Base-by-base conservation (phyloP, 139 green algal genomes). In the Coelastrella sp. region DNA sequence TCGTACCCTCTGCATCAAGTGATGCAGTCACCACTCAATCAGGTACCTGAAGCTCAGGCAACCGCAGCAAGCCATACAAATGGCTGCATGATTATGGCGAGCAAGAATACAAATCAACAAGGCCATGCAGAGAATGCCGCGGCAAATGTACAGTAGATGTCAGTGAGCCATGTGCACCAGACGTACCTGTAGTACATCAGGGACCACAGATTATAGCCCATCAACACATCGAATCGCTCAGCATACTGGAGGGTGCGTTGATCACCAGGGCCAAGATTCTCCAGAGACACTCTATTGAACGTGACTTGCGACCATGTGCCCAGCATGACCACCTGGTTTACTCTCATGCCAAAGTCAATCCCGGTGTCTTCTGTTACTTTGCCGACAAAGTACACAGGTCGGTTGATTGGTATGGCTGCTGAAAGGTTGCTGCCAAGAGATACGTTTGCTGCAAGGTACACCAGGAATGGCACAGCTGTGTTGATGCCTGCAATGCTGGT, bases 291-390 rank as follows among this genome's bases (percentile, higher is more conserved):
- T 45, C 43, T n/a, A 13, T 30, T 50, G 19, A 84, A 51, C 5
- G 78, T 84, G 38, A 84, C 38, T 27, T 32, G 13, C 5, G 25
- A 48, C 2, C 23, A 37, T 6, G 27, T 62, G 27, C 62, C 60
- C 43, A 84, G 30, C 40, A 63, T 25, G 38, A 72, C 59, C 27
- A 84, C 40, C 37, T 62, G 37, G 41, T 75, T 84, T n/a, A 75
- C 78, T 30, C 45, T 21, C 78, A 84, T 84, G 62, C 62, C 60
- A 74, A 84, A 84, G 40, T 84, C 40, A 7, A 84, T 13, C 27
- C 60, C 66, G 38, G 78, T 84, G 3, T n/a, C n/a, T 15, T 62
- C 48, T 2, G 60, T 75, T 4, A 21, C 13, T 3, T 38, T 37
- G 15, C 78, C 78, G 5, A 84, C 78, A 3, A 84, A 30, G 34